These are phyloP conservation scores for Saturnispora zaruensis DNA, from an alignment of 805 yeast species.

Conservation along the genomic window DNA sequence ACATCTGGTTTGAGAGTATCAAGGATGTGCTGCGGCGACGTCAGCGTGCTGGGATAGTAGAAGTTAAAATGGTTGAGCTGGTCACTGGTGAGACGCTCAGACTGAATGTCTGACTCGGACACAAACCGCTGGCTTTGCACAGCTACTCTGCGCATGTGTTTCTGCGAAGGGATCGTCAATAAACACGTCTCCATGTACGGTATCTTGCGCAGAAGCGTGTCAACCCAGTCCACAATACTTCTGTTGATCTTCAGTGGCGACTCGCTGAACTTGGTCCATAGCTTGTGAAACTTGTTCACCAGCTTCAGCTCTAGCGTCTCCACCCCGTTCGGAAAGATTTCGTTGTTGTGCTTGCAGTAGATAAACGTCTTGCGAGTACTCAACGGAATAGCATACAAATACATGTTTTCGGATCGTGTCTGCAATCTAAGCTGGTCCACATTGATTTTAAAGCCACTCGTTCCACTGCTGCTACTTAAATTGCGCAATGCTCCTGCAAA, in stretches of 20 bases:
- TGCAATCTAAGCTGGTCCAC: background rate
- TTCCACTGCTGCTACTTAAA: background rate
- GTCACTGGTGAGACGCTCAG: conserved; percentile 14
- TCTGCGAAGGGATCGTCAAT: conserved; percentile 64
- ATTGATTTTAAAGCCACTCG: background rate
- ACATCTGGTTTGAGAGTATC: conserved; percentile 37
- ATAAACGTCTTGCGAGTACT: conserved; percentile 53
- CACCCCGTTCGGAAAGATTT: conserved; percentile 27
- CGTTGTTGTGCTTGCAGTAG: conserved; percentile 52
- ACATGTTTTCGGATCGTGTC: conserved; percentile 29
- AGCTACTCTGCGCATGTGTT: conserved; percentile 43
- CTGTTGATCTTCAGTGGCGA: conserved; percentile 52
- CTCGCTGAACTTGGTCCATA: conserved; percentile 54
- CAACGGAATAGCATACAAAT: conserved; percentile 64
- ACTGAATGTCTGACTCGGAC: conserved; percentile 8
- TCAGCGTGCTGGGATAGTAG: conserved; percentile 40
- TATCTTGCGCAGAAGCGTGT: conserved; percentile 47
- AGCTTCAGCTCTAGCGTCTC: conserved; percentile 33
- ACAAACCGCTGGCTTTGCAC: conserved; percentile 6
- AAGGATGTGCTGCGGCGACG: conserved; percentile 25
- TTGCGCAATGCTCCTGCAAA: background rate
- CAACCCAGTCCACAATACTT: conserved; percentile 46
- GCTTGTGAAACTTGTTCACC: conserved; percentile 40
- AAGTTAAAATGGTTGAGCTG: conserved; percentile 35
- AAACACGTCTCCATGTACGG: conserved; percentile 78